Percentiles rank a stretch among this genome's conserved stretches.
phyloP scores from a whole-genome alignment of 148 eudicot species.

The Silene uniflora region DNA sequence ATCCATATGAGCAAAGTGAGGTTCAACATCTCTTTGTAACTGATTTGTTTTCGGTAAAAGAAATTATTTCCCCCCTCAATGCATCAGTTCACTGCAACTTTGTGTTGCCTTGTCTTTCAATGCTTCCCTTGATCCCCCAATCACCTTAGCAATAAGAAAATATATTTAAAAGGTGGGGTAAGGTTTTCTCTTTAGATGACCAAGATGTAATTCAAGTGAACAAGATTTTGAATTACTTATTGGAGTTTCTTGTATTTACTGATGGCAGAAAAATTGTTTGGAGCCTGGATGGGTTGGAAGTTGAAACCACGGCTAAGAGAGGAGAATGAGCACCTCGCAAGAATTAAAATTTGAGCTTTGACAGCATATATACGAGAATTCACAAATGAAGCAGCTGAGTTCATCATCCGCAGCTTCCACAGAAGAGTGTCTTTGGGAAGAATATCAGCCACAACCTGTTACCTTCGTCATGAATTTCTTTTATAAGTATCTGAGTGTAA shows the following conservation, averaged over 20 bases:
- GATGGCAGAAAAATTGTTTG: neutral
- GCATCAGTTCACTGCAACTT: no score
- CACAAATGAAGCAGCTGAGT: constrained; percentile 31
- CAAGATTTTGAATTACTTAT: neutral
- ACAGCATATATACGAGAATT: constrained; percentile 44
- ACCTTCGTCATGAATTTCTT: constrained; percentile 23
- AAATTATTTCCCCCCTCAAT: no score
- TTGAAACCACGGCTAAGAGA: neutral
- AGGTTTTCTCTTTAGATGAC: no score
- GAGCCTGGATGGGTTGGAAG: neutral
- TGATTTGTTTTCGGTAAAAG: no score
- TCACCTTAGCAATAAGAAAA: no score
- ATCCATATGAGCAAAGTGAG: neutral
- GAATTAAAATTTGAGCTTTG: constrained; percentile 38
- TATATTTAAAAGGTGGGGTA: no score
- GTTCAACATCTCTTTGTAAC: neutral
- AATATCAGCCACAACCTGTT: constrained; percentile 38
- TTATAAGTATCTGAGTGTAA: neutral
- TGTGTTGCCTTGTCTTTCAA: no score
- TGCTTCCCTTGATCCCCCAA: no score
- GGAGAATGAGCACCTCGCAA: constrained; percentile 36
- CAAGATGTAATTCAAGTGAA: neutral
- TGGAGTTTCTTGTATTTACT: neutral
- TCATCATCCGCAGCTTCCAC: constrained; percentile 47
- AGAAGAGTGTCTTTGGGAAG: constrained; percentile 38